Evolutionary conservation across 2,329 filamentous ascomycete species (phyloP), one percentile per base, ranked within the genome.

Genomic region (Eutypella sp.): DNA sequence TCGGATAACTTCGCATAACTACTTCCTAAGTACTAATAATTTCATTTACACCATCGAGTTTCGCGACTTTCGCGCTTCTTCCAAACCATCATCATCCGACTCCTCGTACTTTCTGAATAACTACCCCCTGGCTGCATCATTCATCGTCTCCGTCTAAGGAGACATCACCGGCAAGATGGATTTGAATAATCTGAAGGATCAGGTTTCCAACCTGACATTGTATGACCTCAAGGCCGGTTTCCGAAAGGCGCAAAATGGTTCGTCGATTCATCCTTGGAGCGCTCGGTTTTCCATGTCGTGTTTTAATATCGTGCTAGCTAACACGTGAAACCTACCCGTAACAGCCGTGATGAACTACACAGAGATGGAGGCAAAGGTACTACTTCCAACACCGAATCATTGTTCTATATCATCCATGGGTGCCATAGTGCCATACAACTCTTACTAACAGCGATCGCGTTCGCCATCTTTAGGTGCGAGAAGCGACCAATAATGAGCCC

Each of bases 271-370:
- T n/a, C n/a, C n/a, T n/a, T n/a, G n/a, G n/a, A n/a, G n/a, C n/a
- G n/a, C n/a, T n/a, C n/a, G n/a, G n/a, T n/a, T n/a, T n/a, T n/a
- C n/a, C n/a, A n/a, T n/a, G n/a, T n/a, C n/a, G n/a, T n/a, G n/a
- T n/a, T n/a, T n/a, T n/a, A n/a, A n/a, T n/a, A n/a, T n/a, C n/a
- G n/a, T n/a, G n/a, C n/a, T n/a, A n/a, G n/a, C n/a, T n/a, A n/a
- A n/a, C n/a, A n/a, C n/a, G n/a, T n/a, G n/a, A n/a, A n/a, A n/a
- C n/a, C n/a, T n/a, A n/a, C n/a, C n/a, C n/a, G n/a, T n/a, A n/a
- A n/a, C 18, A 96, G 90, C 90, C 55, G 90, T 96, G 49, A 96
- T 96, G 91, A 96, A 96, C 72, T 96, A 92, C 68, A 96, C 91
- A 36, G 91, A 96, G 65, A 92, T 93, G 87, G 89, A 95, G 71